Percentiles rank a stretch among this genome's conserved stretches.
These are phyloP conservation scores for Colletotrichum abscissum DNA, from an alignment of 2,329 filamentous ascomycete species.

Conservation along the genomic window DNA sequence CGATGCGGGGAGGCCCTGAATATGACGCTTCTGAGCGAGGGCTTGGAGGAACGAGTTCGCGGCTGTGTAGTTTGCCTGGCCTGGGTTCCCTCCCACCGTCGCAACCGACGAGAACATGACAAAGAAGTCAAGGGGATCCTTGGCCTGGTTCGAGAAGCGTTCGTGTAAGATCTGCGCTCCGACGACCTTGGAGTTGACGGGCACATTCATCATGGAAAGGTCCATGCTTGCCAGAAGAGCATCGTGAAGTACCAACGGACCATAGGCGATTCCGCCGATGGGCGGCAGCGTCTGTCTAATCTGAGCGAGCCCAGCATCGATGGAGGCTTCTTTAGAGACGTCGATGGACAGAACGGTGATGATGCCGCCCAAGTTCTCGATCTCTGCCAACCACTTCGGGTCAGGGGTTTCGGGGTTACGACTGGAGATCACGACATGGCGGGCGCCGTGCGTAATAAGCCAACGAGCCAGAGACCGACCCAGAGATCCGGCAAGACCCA, in stretches of 20 bases:
- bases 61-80: constrained; percentile 57
- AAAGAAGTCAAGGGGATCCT: constrained; percentile 48
- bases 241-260: constrained; percentile 57
- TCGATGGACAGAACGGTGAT: constrained; percentile 5
- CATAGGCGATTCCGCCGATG: constrained; percentile 55
- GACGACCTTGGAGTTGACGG: constrained; percentile 48
- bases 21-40: constrained; percentile 48
- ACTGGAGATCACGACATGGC: constrained; percentile 48
- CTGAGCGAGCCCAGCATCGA: constrained; percentile 36
- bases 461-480: constrained; percentile 48
- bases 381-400: constrained; percentile 13
- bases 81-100: constrained; percentile 42
- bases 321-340: constrained; percentile 27
- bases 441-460: constrained; percentile 48
- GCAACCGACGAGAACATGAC: constrained; percentile 47
- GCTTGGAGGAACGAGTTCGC: constrained; percentile 55
- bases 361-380: constrained; percentile 8
- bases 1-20: constrained; percentile 49
- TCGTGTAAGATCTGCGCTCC: constrained; percentile 45
- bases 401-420: constrained; percentile 43
- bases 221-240: constrained; percentile 43
- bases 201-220: constrained; percentile 38
- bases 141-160: constrained; percentile 38
- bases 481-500: constrained; percentile 44
- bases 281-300: constrained; percentile 39